Percentiles rank a stretch among this genome's conserved stretches.
These are phyloP conservation scores for Hibiscus mutabilis DNA, from an alignment of 345 rosid genomes.

Conservation along the genomic window DNA sequence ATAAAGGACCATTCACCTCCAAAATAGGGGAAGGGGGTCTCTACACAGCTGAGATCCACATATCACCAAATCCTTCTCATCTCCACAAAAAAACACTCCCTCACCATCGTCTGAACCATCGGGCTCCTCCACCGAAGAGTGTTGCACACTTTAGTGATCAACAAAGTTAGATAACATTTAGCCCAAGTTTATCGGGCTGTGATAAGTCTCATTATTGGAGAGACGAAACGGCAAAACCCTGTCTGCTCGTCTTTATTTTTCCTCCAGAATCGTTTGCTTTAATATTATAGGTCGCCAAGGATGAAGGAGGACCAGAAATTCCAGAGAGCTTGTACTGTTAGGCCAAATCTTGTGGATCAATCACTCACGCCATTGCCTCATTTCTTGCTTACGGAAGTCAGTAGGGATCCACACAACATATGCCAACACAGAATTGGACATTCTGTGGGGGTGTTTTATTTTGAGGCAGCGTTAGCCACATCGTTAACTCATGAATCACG, in stretches of 20 bases:
- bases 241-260: neutral
- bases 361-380: neutral
- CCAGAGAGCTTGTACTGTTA: neutral
- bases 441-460: neutral
- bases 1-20: too few relatives aligned
- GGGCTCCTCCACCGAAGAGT: too few relatives aligned
- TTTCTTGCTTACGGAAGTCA: too few relatives aligned
- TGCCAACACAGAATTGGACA: neutral
- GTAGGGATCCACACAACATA: neutral
- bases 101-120: too few relatives aligned
- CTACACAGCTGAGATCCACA: too few relatives aligned
- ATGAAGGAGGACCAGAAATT: slow-evolving; percentile 12
- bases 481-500: neutral
- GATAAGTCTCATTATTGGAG: neutral
- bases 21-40: too few relatives aligned
- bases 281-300: slow-evolving; percentile 13
- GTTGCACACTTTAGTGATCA: too few relatives aligned
- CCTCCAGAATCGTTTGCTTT: slow-evolving; percentile 13
- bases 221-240: neutral
- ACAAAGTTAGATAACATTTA: too few relatives aligned
- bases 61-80: too few relatives aligned
- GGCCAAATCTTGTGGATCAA: neutral
- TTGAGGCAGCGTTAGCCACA: neutral
- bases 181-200: too few relatives aligned
- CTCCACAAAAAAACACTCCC: too few relatives aligned